These are phyloP conservation scores for Phaeophleospora eucalypticola DNA, from an alignment of 2,329 filamentous ascomycete species.

Conservation along the genomic window DNA sequence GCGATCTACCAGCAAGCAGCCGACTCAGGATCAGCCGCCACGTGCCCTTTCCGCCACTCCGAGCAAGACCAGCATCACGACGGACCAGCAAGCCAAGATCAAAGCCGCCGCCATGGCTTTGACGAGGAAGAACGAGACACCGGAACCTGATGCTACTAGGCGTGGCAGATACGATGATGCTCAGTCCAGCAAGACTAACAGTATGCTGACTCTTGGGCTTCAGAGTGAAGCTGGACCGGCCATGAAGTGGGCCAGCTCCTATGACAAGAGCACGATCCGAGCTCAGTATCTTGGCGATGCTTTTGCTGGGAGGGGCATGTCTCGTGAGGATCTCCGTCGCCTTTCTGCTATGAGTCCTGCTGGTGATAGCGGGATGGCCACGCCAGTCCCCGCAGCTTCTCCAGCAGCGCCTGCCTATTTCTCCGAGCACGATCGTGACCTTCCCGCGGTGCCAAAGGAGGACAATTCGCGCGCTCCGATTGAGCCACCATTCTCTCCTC, in stretches of 20 bases:
- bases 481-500: too few relatives aligned
- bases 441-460: constrained; percentile 39
- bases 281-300: constrained; percentile 77
- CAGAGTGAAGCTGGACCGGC: constrained; percentile 84
- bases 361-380: constrained; percentile 7
- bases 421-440: constrained; percentile 24
- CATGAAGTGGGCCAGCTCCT: constrained; percentile 94
- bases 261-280: constrained; percentile 83
- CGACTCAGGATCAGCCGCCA: constrained; percentile 30
- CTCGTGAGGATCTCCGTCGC: constrained; percentile 25
- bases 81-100: constrained; percentile 88
- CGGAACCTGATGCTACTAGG: constrained; percentile 49
- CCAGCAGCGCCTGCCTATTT: constrained; percentile 4
- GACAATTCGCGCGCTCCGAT: not conserved
- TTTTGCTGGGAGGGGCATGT: constrained; percentile 54
- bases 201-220: constrained; percentile 83
- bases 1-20: constrained; percentile 62
- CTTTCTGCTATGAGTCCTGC: constrained; percentile 29
- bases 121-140: constrained; percentile 50
- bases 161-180: constrained; percentile 54
- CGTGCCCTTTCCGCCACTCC: constrained; percentile 48
- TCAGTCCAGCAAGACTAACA: constrained; percentile 71
- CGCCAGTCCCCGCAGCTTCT: constrained; percentile 3
- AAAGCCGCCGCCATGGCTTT: constrained; percentile 85
- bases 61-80: constrained; percentile 80